Evolutionary conservation across 106 monocot species (phyloP).

Genomic region (Phalaenopsis equestris): DNA sequence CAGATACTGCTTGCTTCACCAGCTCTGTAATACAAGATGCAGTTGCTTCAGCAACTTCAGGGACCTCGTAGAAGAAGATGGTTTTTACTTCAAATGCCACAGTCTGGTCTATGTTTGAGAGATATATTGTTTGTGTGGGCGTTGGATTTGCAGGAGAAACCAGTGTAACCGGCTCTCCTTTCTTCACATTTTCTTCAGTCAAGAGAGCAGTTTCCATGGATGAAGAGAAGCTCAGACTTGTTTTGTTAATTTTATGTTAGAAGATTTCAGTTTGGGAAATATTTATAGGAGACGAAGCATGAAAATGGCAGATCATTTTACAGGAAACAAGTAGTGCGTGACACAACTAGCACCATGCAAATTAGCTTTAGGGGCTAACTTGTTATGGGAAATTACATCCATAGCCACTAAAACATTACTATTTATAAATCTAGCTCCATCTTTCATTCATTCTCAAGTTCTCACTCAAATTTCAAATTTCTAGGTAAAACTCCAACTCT

Average conservation of each 20-base stretch:
- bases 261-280: background rate
- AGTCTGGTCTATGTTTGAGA: constrained; percentile 86
- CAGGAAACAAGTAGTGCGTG: background rate
- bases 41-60: background rate
- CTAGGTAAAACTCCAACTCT: no score
- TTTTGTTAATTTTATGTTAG: background rate
- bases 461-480: no score
- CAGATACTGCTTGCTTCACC: constrained; percentile 40
- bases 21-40: constrained; percentile 31
- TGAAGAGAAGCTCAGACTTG: background rate
- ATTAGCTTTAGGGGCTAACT: no score
- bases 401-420: no score
- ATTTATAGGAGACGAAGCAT: background rate
- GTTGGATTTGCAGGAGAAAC: constrained; percentile 36
- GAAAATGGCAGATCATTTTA: background rate
- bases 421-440: no score
- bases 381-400: no score
- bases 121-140: constrained; percentile 33
- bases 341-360: background rate
- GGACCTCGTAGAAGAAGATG: constrained; percentile 50
- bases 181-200: constrained; percentile 32
- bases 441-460: no score
- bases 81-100: constrained; percentile 83
- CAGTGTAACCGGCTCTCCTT: constrained; percentile 21
- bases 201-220: constrained; percentile 25